A percentile compares a stretch with the other conserved stretches of the same genome.
Evolutionary conservation across 768 basidiomycete species (phyloP).

Genomic region (Scleroderma bovista): DNA sequence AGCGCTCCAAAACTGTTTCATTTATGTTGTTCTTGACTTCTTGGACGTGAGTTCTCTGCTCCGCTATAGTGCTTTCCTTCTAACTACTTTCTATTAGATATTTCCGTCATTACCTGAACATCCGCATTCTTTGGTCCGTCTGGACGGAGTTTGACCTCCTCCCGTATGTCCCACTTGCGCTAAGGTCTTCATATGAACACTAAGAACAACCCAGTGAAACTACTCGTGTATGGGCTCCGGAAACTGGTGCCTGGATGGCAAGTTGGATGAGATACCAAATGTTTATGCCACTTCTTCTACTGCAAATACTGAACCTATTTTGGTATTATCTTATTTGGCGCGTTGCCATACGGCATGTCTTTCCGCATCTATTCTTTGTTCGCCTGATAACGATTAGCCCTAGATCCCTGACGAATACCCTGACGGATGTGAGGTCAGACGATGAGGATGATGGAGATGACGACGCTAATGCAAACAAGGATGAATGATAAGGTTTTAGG

Average conservation of each 20-base stretch:
- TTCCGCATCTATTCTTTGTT: background rate
- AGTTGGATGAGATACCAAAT: constrained; percentile 83
- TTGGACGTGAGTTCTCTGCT: constrained; percentile 66
- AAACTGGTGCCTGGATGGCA: constrained; percentile 62
- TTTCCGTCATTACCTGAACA: constrained; percentile 89
- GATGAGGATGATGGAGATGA: constrained; percentile 55
- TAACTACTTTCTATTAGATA: constrained; percentile 47
- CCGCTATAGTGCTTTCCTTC: background rate
- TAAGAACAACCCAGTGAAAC: constrained; percentile 36
- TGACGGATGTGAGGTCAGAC: constrained; percentile 77
- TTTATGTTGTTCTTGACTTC: constrained; percentile 63
- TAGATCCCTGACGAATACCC: constrained; percentile 48
- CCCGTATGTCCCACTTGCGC: constrained; percentile 47
- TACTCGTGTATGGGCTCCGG: constrained; percentile 51
- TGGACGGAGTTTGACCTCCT: constrained; percentile 72
- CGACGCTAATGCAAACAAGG: constrained; percentile 25
- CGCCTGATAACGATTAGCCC: constrained; percentile 4
- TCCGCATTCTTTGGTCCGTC: constrained; percentile 82
- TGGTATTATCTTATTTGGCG: constrained; percentile 88
- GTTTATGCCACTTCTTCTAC: constrained; percentile 63
- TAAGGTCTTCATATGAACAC: constrained; percentile 3
- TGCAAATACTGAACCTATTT: constrained; percentile 86
- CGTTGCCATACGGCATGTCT: constrained; percentile 62
- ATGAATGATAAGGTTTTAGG: constrained; percentile 17
- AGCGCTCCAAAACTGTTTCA: constrained; percentile 52